Percentiles rank a stretch among this genome's conserved stretches.
Conservation (phyloP, 768 basidiomycete genomes). For the Hortiboletus flavorubellus region DNA sequence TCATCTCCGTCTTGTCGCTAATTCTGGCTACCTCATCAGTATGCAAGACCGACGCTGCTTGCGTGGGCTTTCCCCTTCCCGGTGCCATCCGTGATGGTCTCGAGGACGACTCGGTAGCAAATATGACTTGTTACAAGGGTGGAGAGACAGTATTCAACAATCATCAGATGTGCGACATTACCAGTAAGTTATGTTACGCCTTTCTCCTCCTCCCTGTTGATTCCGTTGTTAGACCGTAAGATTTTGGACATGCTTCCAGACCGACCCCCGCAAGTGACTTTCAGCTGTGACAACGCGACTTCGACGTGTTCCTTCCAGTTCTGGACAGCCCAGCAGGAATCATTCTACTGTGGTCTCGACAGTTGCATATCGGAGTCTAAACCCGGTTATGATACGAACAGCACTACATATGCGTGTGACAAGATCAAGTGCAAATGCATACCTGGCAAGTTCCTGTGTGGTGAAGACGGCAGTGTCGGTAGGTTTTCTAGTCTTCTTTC, state of each 20-base stretch:
- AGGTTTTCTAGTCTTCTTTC: conserved; percentile 29
- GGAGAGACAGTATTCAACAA: conserved; percentile 94
- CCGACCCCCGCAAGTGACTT: conserved; percentile 93
- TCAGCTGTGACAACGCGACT: conserved; percentile 71
- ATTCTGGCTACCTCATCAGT: conserved; percentile 45
- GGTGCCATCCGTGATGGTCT: conserved; percentile 39
- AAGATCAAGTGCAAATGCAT: conserved; percentile 89
- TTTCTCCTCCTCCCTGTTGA: background rate
- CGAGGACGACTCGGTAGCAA: conserved; percentile 40
- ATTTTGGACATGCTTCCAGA: conserved; percentile 90
- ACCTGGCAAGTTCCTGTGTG: conserved; percentile 92
- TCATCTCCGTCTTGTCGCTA: background rate
- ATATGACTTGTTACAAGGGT: conserved; percentile 93
- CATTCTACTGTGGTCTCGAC: conserved; percentile 90
- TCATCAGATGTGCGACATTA: conserved; percentile 98
- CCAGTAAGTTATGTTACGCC: conserved; percentile 57
- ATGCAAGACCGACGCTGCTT: conserved; percentile 79
- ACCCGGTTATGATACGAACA: conserved; percentile 61
- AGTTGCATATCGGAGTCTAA: conserved; percentile 52
- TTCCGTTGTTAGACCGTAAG: conserved; percentile 67
- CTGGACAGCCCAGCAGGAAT: conserved; percentile 93
- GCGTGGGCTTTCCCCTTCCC: conserved; percentile 70
- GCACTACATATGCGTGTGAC: conserved; percentile 76
- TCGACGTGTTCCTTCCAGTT: conserved; percentile 91
- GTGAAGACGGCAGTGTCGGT: conserved; percentile 93